phyloP scores from a whole-genome alignment of 306 rosid species.

The Cicer judaicum region DNA sequence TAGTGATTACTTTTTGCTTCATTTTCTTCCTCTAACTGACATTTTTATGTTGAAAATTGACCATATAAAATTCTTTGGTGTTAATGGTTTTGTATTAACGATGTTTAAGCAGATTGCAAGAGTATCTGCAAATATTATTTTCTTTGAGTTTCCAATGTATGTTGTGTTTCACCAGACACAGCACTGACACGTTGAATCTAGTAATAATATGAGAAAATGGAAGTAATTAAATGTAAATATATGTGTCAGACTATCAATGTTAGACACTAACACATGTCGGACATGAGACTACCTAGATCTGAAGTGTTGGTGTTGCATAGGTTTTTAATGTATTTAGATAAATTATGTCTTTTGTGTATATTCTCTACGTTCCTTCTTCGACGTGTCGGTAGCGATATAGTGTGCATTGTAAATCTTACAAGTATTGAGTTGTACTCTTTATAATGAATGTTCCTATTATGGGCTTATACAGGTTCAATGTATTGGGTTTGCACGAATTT shows the following conservation, averaged over 20 bases:
- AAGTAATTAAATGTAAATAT: too few species aligned
- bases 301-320: too few species aligned
- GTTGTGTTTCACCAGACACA: not conserved
- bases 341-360: not conserved
- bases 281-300: too few species aligned
- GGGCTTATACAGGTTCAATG: constrained; percentile 76
- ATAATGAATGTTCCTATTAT: constrained; percentile 40
- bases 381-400: constrained; percentile 33
- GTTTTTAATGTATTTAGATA: not conserved
- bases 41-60: constrained; percentile 5
- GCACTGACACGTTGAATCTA: too few species aligned
- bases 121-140: constrained; percentile 23
- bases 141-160: not conserved
- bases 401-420: not conserved
- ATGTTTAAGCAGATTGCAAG: constrained; percentile 22
- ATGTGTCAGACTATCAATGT: too few species aligned
- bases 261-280: too few species aligned
- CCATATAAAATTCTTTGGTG: not conserved
- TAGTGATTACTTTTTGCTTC: constrained; percentile 15
- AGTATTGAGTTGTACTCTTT: constrained; percentile 11
- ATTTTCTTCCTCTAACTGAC: constrained; percentile 30
- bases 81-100: constrained; percentile 15
- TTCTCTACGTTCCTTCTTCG: constrained; percentile 16
- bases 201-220: too few species aligned
- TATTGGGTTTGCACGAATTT: constrained; percentile 92